Base-by-base conservation (phyloP, 73 alveolate genomes). In the Durusdinium trenchii region DNA sequence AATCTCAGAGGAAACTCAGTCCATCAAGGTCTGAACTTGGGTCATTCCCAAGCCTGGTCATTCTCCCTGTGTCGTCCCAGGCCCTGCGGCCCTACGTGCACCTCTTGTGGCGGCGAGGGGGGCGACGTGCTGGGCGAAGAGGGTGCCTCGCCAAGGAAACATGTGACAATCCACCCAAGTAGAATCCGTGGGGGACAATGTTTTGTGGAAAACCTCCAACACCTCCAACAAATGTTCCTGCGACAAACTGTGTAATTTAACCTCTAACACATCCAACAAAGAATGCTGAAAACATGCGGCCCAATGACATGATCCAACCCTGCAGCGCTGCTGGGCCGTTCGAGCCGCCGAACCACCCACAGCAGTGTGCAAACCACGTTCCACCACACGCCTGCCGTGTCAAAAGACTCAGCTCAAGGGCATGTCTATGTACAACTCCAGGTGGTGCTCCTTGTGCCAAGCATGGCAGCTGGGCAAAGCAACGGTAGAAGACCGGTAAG, bases 371-470 rank as follows among this genome's bases (percentile, higher is more conserved):
- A 79, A 12, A 0, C 42, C 64, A 6, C 90, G 0, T 4, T 16
- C 36, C 2, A 26, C 47, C 69, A 46, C 48, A 43, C 52, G 75
- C 76, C 94, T 84, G 76, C 51, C 75, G 23, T 51, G 94, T n/a
- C 76, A 84, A 84, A 51, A 84, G 52, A 50, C 18, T 50, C 94
- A 84, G 52, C 75, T 84, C 94, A 48, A 84, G 36, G 36, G 76
- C 94, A 36, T 47, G 35, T 52, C 94, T 84, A 84, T 84, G 94
- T 84, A 84, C 94, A 84, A 84, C 32, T 84, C 78, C 75, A 30
- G 76, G 94, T 18, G 94, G 51, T 46, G 76, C 4, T 84, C 94
- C 91, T 81, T 60, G 73, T 23, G 73, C 0, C 7, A 32, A 1
- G 73, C 73, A 32, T 23, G 30, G 18, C 73, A 60, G 3, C n/a